Percentiles rank a stretch among this genome's conserved stretches.
Evolutionary conservation across 2,329 filamentous ascomycete species (phyloP).

Genomic region (Metarhizium robertsii): DNA sequence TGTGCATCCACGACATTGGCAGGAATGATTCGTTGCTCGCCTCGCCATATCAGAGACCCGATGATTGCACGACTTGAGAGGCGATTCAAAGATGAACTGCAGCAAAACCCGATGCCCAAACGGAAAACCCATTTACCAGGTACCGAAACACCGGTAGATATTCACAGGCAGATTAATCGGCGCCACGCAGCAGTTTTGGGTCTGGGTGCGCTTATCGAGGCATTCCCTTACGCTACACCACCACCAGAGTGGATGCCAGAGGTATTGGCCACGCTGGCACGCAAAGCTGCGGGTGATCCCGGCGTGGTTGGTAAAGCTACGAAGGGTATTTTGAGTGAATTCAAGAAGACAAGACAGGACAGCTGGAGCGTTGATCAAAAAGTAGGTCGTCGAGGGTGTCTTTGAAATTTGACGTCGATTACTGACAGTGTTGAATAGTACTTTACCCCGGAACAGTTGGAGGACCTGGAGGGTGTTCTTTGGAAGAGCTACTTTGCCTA

Average conservation of each 20-base stretch:
- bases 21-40: constrained; percentile 96
- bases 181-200: constrained; percentile 89
- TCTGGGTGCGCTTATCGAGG: constrained; percentile 82
- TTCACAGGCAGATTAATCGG: constrained; percentile 67
- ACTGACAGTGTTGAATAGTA: constrained; percentile 38
- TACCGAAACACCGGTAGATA: constrained; percentile 60
- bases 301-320: constrained; percentile 94
- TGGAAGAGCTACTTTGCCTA: constrained; percentile 99
- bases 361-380: constrained; percentile 98
- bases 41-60: constrained; percentile 64
- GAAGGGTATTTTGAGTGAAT: constrained; percentile 87
- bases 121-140: constrained; percentile 46
- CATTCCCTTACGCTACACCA: constrained; percentile 91
- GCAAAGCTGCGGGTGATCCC: constrained; percentile 76
- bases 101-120: constrained; percentile 81
- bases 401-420: background rate
- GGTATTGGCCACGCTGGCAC: constrained; percentile 75
- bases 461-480: constrained; percentile 89
- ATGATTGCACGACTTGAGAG: constrained; percentile 68
- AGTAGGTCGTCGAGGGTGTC: constrained; percentile 44
- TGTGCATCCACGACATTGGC: constrained; percentile 88
- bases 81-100: constrained; percentile 71
- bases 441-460: constrained; percentile 85
- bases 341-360: constrained; percentile 99
- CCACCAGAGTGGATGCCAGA: constrained; percentile 92